Evolutionary conservation across 1,139 yeast genomes (phyloP).

Genomic region (Wickerhamomyces sp.): DNA sequence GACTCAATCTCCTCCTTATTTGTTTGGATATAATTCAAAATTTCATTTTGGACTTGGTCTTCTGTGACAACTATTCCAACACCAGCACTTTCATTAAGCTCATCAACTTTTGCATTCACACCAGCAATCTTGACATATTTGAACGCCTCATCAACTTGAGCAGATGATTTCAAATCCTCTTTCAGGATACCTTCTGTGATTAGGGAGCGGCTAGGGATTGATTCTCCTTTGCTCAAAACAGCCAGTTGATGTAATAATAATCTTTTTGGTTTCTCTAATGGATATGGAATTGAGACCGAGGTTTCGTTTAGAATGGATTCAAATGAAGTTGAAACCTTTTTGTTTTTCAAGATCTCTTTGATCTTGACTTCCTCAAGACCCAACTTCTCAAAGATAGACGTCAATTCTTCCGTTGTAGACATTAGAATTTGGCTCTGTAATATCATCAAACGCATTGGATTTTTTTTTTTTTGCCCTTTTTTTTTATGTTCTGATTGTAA

Average conservation of each 20-base stretch:
- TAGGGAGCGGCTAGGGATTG: slow-evolving; percentile 38
- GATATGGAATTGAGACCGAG: slow-evolving; percentile 27
- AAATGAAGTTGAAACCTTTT: slow-evolving; percentile 73
- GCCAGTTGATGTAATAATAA: slow-evolving; percentile 77
- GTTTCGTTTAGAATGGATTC: slow-evolving; percentile 49
- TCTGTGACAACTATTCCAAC: slow-evolving; percentile 74
- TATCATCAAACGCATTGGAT: no score
- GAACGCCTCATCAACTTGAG: slow-evolving; percentile 79
- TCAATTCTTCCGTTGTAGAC: slow-evolving; percentile 38
- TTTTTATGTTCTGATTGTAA: no score
- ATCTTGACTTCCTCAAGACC: slow-evolving; percentile 72
- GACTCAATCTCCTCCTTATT: slow-evolving; percentile 55
- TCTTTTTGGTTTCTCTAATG: slow-evolving; percentile 46
- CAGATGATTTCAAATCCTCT: slow-evolving; percentile 58
- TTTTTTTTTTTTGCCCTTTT: neutral
- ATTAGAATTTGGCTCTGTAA: slow-evolving; percentile 5
- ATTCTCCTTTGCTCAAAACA: slow-evolving; percentile 46
- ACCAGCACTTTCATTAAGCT: slow-evolving; percentile 63
- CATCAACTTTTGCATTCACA: slow-evolving; percentile 36
- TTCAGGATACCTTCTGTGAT: slow-evolving; percentile 59
- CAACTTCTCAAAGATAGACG: slow-evolving; percentile 46
- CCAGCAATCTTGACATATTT: slow-evolving; percentile 57
- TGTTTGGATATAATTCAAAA: slow-evolving; percentile 53
- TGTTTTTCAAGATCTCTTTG: slow-evolving; percentile 75
- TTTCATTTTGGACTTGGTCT: slow-evolving; percentile 56